Evolutionary conservation across 306 rosid species (phyloP).

Genomic region (Dryas drummondii): DNA sequence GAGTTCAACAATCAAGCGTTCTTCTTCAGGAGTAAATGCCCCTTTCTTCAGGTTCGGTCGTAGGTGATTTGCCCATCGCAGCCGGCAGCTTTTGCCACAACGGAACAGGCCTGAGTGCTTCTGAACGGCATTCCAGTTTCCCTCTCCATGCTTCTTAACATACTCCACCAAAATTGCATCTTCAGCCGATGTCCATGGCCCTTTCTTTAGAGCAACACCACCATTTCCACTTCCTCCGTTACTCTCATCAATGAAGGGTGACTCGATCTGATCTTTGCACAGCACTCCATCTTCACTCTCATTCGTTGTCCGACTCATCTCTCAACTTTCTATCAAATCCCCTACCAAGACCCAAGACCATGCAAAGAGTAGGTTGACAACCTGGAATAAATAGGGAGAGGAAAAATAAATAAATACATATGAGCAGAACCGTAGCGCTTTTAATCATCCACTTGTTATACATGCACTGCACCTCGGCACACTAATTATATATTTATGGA

Average conservation of each 20-base stretch:
- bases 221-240: conserved; percentile 41
- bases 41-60: conserved; percentile 98
- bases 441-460: conserved; percentile 2
- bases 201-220: conserved; percentile 70
- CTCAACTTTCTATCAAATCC: conserved; percentile 31
- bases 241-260: conserved; percentile 53
- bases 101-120: conserved; percentile 86
- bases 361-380: conserved; percentile 28
- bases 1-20: conserved; percentile 71
- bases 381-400: conserved; percentile 23
- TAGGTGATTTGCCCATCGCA: conserved; percentile 97
- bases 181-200: conserved; percentile 94
- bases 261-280: conserved; percentile 43
- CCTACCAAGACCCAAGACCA: conserved; percentile 39
- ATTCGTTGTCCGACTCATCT: conserved; percentile 53
- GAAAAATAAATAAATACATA: not conserved
- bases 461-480: conserved; percentile 6
- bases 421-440: not conserved
- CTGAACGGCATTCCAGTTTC: conserved; percentile 99
- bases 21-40: conserved; percentile 79
- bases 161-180: conserved; percentile 87
- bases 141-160: conserved; percentile 91
- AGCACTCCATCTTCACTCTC: conserved; percentile 58
- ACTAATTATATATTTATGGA: not conserved
- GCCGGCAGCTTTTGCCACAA: conserved; percentile 96